A percentile compares a stretch with the other conserved stretches of the same genome.
phyloP scores from a whole-genome alignment of 345 rosid genomes.

The Populus pruinosa region DNA sequence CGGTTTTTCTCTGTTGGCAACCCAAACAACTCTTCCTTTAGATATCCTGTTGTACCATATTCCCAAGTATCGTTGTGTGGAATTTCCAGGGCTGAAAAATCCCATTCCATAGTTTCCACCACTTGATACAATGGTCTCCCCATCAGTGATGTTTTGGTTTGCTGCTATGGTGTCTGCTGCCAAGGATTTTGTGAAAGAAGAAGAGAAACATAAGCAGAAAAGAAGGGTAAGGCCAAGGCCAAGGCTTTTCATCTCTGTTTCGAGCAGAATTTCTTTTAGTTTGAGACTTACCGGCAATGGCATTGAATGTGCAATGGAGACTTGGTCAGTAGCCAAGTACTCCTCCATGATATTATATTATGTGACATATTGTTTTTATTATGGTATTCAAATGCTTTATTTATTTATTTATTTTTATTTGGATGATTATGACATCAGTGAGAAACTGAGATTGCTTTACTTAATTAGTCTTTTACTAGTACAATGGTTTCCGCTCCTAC shows the following conservation, averaged over 20 bases:
- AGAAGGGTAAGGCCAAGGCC: neutral
- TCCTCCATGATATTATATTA: neutral
- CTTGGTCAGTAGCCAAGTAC: neutral
- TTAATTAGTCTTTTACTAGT: too few species aligned
- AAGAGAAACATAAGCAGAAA: neutral
- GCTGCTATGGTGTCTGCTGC: conserved; percentile 7
- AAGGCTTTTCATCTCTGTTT: neutral
- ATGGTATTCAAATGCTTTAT: too few species aligned
- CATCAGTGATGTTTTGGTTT: neutral
- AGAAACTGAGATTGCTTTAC: neutral
- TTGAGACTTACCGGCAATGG: neutral
- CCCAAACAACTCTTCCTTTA: conserved; percentile 4
- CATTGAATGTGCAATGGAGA: neutral
- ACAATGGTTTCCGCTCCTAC: too few species aligned
- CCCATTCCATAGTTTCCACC: conserved; percentile 2
- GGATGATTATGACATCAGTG: neutral
- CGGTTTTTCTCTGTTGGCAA: conserved; percentile 9
- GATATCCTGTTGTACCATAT: neutral
- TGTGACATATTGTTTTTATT: neutral
- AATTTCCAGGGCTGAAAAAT: neutral
- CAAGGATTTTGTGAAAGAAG: neutral
- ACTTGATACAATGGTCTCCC: neutral
- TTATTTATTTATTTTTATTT: neutral
- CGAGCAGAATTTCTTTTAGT: neutral
- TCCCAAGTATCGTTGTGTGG: neutral